Conservation (phyloP, 1,139 yeast species). For the Eremothecium gossypii region DNA sequence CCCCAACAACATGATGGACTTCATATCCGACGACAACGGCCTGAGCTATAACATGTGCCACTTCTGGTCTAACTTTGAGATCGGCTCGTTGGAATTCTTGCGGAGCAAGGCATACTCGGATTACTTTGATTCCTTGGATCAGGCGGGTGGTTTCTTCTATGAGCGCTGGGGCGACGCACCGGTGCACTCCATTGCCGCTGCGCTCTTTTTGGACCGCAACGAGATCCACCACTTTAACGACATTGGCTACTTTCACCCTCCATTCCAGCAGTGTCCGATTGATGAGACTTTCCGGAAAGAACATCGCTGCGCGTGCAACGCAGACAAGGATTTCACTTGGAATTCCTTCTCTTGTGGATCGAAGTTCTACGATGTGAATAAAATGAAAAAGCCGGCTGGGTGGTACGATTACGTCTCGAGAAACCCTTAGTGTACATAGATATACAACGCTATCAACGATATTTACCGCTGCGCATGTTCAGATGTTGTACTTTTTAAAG, state of each 20-base stretch:
- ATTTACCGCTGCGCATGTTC: background rate
- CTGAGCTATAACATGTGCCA: slow-evolving; percentile 71
- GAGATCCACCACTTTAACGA: slow-evolving; percentile 73
- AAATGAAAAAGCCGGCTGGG: slow-evolving; percentile 58
- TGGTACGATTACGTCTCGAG: slow-evolving; percentile 37
- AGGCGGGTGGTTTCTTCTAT: slow-evolving; percentile 80
- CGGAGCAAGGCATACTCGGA: slow-evolving; percentile 54
- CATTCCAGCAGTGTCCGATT: slow-evolving; percentile 75
- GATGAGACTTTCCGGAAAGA: slow-evolving; percentile 43
- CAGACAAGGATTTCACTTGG: slow-evolving; percentile 75
- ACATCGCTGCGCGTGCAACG: slow-evolving; percentile 65
- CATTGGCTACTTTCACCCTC: slow-evolving; percentile 76
- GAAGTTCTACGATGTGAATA: slow-evolving; percentile 55
- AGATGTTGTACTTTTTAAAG: slow-evolving; percentile 36
- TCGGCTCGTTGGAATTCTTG: slow-evolving; percentile 73
- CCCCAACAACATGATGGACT: slow-evolving; percentile 52
- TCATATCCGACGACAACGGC: slow-evolving; percentile 60
- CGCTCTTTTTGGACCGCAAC: slow-evolving; percentile 54
- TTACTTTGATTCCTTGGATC: slow-evolving; percentile 65
- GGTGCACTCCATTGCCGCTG: slow-evolving; percentile 75
- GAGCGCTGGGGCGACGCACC: slow-evolving; percentile 98
- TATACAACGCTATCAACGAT: background rate
- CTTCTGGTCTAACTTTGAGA: slow-evolving; percentile 90
- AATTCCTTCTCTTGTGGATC: slow-evolving; percentile 78
- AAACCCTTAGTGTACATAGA: background rate